These are phyloP conservation scores for Excoecaria agallocha DNA, from an alignment of 345 rosid genomes.

Conservation along the genomic window DNA sequence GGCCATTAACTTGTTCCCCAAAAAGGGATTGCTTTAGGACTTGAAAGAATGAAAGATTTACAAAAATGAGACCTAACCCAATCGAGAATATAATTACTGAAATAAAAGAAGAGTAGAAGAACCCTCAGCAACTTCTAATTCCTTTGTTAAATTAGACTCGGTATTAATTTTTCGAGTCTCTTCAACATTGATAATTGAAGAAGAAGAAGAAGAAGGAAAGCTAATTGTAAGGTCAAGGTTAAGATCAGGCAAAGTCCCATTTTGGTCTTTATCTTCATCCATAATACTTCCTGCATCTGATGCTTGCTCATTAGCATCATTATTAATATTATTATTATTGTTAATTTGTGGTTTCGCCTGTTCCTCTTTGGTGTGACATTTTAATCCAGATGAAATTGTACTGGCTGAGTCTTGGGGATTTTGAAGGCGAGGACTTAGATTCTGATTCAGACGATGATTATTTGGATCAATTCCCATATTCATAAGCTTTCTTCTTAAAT, in stretches of 20 bases:
- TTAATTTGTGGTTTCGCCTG: background rate
- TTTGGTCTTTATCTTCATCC: constrained; percentile 23
- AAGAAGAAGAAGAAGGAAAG: constrained; percentile 20
- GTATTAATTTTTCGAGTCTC: constrained; percentile 4
- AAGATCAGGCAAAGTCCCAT: constrained; percentile 39
- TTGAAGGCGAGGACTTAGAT: constrained; percentile 21
- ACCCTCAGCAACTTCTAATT: background rate
- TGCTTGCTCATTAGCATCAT: constrained; percentile 21
- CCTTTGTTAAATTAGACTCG: constrained; percentile 2
- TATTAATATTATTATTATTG: background rate
- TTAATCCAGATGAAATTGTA: constrained; percentile 22
- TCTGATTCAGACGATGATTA: constrained; percentile 50
- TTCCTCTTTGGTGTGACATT: background rate
- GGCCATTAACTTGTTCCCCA: background rate
- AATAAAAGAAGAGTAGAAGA: constrained; percentile 38
- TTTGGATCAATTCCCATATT: constrained; percentile 78
- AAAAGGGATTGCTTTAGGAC: background rate
- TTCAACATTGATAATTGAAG: constrained; percentile 3
- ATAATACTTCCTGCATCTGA: constrained; percentile 42
- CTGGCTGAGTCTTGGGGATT: constrained; percentile 22
- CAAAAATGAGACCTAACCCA: constrained; percentile 1
- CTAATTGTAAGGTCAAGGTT: constrained; percentile 42
- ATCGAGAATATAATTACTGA: constrained; percentile 4
- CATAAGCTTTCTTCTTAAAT: constrained; percentile 57
- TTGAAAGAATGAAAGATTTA: constrained; percentile 3